Evolutionary conservation across 2,329 filamentous ascomycete species (phyloP), one percentile per base, ranked within the genome.

Genomic region (Akanthomyces dipterigenus): DNA sequence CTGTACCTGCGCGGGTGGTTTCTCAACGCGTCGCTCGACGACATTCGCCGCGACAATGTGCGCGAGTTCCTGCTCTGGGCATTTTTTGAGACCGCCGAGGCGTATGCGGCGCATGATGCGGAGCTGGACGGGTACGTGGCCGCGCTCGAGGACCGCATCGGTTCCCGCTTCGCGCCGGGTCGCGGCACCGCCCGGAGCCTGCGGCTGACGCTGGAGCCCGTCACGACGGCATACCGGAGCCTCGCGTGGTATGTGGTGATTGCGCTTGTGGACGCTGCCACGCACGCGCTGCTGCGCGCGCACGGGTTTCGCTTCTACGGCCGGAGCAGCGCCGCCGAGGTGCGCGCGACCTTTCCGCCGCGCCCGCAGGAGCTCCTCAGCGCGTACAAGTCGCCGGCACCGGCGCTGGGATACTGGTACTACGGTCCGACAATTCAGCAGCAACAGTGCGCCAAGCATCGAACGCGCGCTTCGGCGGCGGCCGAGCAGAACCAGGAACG

Each of bases 31-130:
- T 75, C 80, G 11, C 62, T 76, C 1, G 70, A 76, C 20, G 84
- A 87, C 38, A 84, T 91, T 60, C 77, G 80, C 49, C 76, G 81
- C n/a, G 86, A 89, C n/a, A 89, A 90, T 67, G 72, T 90, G 57
- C 80, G 78, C 65, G 84, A 88, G 64, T 90, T 89, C 66, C 71
- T 88, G 24, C 76, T 82, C 9, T 91, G 88, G 88, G 86, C 83
- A 1, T 85, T 90, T 67, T 83, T 88, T 63, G 85, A 87, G 53
- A 68, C 63, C 0, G 72, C 72, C 2, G 71, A 75, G 4, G 56
- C 69, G 67, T 6, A 31, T 61, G n/a, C 22, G 20, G 45, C 65
- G 70, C 49, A 65, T 5, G 66, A 69, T 0, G 75, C 77, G 0
- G 79, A 82, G 60, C 63, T 81, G n/a, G 74, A 80, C 14, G 71